phyloP scores from a whole-genome alignment of 2,329 filamentous ascomycete genomes.

The Cladophialophora exuberans region DNA sequence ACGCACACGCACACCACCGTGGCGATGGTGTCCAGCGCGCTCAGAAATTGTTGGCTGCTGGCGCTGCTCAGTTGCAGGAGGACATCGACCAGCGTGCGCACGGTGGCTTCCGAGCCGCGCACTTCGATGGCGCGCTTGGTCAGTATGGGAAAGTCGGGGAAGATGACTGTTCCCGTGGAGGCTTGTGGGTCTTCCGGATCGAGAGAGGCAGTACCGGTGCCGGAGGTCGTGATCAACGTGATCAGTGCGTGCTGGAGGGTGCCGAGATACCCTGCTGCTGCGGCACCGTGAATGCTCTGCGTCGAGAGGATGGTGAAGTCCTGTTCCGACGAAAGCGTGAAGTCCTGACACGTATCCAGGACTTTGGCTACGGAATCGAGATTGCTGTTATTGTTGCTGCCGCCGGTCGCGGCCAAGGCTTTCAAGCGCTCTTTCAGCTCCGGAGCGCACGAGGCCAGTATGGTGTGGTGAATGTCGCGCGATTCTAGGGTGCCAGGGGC shows the following conservation, averaged over 20 bases:
- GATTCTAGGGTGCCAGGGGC: conserved; percentile 64
- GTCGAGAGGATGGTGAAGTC: no score
- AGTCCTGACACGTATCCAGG: conserved; percentile 16
- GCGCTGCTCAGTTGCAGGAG: conserved; percentile 47
- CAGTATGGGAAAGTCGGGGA: conserved; percentile 52
- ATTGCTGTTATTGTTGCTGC: conserved; percentile 19
- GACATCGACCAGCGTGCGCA: conserved; percentile 45
- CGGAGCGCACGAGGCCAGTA: conserved; percentile 55
- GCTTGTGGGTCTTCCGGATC: no score
- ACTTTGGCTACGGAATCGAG: conserved; percentile 7
- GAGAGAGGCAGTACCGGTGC: not conserved
- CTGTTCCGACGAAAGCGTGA: conserved; percentile 15
- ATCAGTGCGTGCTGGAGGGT: conserved; percentile 21
- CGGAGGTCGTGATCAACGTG: conserved; percentile 12
- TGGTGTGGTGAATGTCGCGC: conserved; percentile 62
- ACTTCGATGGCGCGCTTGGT: conserved; percentile 40
- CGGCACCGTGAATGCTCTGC: no score
- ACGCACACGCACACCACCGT: conserved; percentile 47
- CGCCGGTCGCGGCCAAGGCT: not conserved
- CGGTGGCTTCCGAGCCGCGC: conserved; percentile 44
- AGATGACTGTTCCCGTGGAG: no score
- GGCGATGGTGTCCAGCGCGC: conserved; percentile 49
- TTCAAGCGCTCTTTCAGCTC: conserved; percentile 12
- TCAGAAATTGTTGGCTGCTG: conserved; percentile 44
- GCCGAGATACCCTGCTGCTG: no score